Base-by-base conservation (phyloP, 73 alveolate genomes). In the Stentor coeruleus region DNA sequence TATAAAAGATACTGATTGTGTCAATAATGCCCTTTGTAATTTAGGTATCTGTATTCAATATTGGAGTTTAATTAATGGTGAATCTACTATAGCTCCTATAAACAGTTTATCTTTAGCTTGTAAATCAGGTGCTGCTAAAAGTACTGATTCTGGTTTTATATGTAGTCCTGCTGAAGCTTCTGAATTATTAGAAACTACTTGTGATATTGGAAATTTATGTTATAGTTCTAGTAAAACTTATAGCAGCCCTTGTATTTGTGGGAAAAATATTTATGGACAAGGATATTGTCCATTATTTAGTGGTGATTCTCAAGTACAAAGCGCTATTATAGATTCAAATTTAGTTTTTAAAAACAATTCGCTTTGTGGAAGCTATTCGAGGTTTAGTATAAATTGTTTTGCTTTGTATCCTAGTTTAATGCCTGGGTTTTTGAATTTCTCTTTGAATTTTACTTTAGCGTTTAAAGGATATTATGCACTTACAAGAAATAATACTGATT, bases 21-120 rank as follows among this genome's bases (percentile, higher is more conserved):
- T 20, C 14, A 66, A 66, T 66, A 33, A 66, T 2, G 36, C 39
- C 14, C 36, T 66, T 1, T 66, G 79, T 2, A 31, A 66, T 31
- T 66, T 31, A 66, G 79, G 79, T 28, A 14, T 66, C 33, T 66
- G 79, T 66, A 2, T 66, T 0, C 40, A 20, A 26, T 66, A 66
- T 66, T 66, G 79, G 37, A 66, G 79, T 2, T 15, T 26, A 20
- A 40, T 20, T 26, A 0, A 20, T 28, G 39, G 39, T 20, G 79
- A 66, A 66, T 11, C 33, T 20, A 33, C 39, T 20, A 33, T 11
- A 49, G 66, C 66, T 49, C 66, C 66, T 6, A 11, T 49, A 11
- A 49, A 66, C n/a, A 15, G 42, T 20, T 66, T 66, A 1, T 66
- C 79, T 20, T 20, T 66, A 26, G 79, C 79, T 20, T 66, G 79